Conservation (phyloP, 345 rosid genomes). For the Brassica incana region DNA sequence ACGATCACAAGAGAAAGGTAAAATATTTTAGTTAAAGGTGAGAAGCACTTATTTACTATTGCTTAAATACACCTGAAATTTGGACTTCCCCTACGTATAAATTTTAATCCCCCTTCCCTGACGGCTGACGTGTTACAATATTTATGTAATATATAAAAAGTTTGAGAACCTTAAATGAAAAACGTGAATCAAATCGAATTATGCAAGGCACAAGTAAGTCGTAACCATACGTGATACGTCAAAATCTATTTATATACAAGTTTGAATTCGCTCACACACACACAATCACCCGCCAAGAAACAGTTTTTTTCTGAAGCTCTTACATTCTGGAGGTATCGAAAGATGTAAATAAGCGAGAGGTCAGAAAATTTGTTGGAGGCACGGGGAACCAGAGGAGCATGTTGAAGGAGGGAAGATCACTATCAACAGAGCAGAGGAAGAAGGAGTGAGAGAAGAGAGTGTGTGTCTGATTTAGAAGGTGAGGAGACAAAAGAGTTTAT, state of each 20-base stretch:
- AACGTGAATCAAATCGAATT: slow-evolving; percentile 18
- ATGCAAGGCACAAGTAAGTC: slow-evolving; percentile 3
- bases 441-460: slow-evolving; percentile 48
- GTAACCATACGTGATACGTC: slow-evolving; percentile 12
- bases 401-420: neutral
- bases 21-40: neutral
- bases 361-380: slow-evolving; percentile 36
- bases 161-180: slow-evolving; percentile 8
- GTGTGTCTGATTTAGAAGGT: slow-evolving; percentile 67
- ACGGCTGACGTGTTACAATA: neutral
- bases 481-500: slow-evolving; percentile 82
- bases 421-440: neutral
- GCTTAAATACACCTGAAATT: neutral
- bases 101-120: neutral
- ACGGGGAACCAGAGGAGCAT: slow-evolving; percentile 32
- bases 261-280: neutral
- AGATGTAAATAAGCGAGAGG: slow-evolving; percentile 44
- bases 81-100: slow-evolving; percentile 15
- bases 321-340: slow-evolving; percentile 51
- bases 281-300: neutral
- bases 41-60: neutral
- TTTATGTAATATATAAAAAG: neutral
- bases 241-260: slow-evolving; percentile 1
- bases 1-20: slow-evolving; percentile 2
- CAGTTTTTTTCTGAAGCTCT: neutral